Base-by-base conservation (phyloP, 2,329 filamentous ascomycete genomes). In the Fusarium burgessii region DNA sequence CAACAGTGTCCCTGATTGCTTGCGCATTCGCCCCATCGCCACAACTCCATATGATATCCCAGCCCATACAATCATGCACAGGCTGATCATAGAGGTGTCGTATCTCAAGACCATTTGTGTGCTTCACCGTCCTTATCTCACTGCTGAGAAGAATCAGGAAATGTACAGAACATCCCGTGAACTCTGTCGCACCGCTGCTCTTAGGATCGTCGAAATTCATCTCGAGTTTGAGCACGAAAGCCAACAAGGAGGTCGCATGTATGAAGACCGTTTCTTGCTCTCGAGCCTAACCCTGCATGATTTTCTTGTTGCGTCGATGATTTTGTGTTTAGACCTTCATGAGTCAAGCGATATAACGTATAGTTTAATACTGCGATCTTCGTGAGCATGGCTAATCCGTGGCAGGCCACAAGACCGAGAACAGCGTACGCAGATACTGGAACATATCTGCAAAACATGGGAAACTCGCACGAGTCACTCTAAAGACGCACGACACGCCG, bases 231-330 rank as follows among this genome's bases (percentile, higher is more conserved):
- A 85, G 46, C 75, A 79, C 45, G 84, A 85, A 74, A 80, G 80
- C 18, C 79, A 78, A 29, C 82, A 84, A 0, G 86, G 86, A 1
- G 87, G 88, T 0, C 81, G 85, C 23, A 77, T 90, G 64, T 81
- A 84, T 59, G 81, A 84, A 41, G 85, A 89, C 52, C 81, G 84
- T 43, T 87, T 85, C 77, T 86, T 90, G 79, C 75, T 89, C 11
- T 84, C 84, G 6, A 84, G 84, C 6, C 75, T 90, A 46, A 85
- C 85, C 8, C 78, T 86, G 25, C 86, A 89, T 36, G 86, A 90
- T 69, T 90, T 89, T 65, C 77, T 90, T 29, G 82, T 90, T 20
- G 88, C 88, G 0, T 84, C 87, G 15, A 90, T 89, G 86, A 85
- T 90, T 42, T 73, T 90, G 9, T 90, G 86, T 61, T 76, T 90